Evolutionary conservation across 2,329 filamentous ascomycete species (phyloP).

Genomic region (Chaetoscypha palmicola): DNA sequence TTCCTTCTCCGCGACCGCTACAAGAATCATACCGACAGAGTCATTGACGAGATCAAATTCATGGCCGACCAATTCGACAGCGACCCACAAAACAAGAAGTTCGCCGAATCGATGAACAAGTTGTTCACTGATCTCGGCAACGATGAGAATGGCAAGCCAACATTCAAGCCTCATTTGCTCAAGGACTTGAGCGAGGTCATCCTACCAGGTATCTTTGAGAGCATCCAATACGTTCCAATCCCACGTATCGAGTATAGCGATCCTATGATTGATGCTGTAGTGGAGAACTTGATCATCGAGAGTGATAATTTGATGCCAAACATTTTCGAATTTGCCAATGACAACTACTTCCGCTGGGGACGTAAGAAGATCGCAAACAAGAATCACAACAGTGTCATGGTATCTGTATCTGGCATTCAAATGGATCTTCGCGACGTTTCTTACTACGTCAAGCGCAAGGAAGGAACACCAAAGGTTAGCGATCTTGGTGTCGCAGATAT

Average conservation of each 20-base stretch:
- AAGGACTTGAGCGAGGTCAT: conserved; percentile 87
- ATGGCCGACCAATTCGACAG: conserved; percentile 81
- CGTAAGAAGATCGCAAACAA: conserved; percentile 79
- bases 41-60: conserved; percentile 88
- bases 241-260: conserved; percentile 93
- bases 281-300: conserved; percentile 93
- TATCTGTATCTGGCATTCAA: conserved; percentile 84
- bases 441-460: conserved; percentile 92
- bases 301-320: conserved; percentile 97
- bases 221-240: conserved; percentile 81
- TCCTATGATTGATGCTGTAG: conserved; percentile 71
- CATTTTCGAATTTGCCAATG: conserved; percentile 75
- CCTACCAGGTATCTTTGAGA: conserved; percentile 74
- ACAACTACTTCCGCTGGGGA: conserved; percentile 93
- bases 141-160: conserved; percentile 73
- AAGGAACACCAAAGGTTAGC: conserved; percentile 81
- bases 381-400: conserved; percentile 72
- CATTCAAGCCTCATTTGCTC: conserved; percentile 87
- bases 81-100: conserved; percentile 78
- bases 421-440: conserved; percentile 86
- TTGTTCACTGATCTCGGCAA: conserved; percentile 87
- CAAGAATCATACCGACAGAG: conserved; percentile 72
- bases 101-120: conserved; percentile 69
- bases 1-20: conserved; percentile 88
- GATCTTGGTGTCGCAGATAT: conserved; percentile 88